Conservation (phyloP, 352 stramenopile species). For the Globisporangium ultimum region DNA sequence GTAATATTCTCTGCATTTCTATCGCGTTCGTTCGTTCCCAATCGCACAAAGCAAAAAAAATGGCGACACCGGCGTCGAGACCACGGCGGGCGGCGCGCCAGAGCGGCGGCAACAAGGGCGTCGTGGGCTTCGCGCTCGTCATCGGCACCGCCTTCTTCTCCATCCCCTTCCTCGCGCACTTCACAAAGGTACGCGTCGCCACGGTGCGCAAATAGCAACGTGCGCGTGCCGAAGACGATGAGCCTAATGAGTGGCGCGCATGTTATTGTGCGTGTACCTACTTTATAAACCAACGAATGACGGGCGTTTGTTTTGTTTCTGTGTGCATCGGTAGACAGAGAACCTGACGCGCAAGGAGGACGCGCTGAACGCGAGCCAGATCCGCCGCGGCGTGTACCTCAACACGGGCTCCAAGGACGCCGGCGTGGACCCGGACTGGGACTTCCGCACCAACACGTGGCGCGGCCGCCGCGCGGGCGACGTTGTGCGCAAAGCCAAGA, state of each 20-base stretch:
- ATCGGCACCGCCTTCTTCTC: constrained; percentile 67
- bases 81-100: constrained; percentile 2
- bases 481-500: constrained; percentile 18
- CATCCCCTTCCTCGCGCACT: constrained; percentile 68
- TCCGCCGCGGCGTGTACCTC: constrained; percentile 76
- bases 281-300: no score
- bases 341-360: constrained; percentile 62
- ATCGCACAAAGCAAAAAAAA: no score
- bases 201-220: background rate
- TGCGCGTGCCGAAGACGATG: no score
- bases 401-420: constrained; percentile 80
- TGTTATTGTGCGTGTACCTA: no score
- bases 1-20: no score
- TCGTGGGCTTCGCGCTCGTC: constrained; percentile 42
- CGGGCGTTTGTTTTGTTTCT: no score
- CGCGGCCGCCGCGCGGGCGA: constrained; percentile 39
- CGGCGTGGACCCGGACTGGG: constrained; percentile 80
- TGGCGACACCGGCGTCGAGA: no score
- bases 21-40: no score
- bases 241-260: no score
- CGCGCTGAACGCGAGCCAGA: constrained; percentile 63
- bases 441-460: constrained; percentile 69
- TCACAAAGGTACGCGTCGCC: constrained; percentile 39
- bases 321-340: constrained; percentile 24
- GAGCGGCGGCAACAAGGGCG: constrained; percentile 27